Percentiles rank a stretch among this genome's conserved stretches.
Evolutionary conservation across 306 rosid species (phyloP).

Genomic region (Albizia julibrissin): DNA sequence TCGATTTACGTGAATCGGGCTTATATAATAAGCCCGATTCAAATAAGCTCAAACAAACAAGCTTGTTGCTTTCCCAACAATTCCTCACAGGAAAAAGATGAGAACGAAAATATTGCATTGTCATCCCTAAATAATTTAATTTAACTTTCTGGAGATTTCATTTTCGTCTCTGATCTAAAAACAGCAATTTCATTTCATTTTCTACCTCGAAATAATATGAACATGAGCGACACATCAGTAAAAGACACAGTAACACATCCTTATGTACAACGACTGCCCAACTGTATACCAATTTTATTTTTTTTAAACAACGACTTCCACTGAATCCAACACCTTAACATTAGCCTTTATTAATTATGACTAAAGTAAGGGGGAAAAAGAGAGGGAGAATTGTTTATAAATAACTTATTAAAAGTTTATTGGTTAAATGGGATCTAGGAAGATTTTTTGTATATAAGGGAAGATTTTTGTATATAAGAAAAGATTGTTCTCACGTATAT

Average conservation of each 20-base stretch:
- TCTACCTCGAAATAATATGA: conserved; percentile 22
- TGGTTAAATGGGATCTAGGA: too few species aligned
- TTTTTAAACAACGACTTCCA: neutral
- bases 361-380: neutral
- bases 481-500: too few species aligned
- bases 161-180: neutral
- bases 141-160: conserved; percentile 8
- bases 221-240: conserved; percentile 8
- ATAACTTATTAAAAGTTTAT: too few species aligned
- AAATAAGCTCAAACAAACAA: too few species aligned
- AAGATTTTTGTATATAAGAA: too few species aligned
- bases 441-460: too few species aligned
- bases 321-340: neutral
- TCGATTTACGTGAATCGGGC: too few species aligned
- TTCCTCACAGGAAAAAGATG: neutral
- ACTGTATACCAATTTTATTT: neutral
- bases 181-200: neutral
- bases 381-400: too few species aligned
- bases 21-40: too few species aligned
- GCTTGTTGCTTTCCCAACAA: neutral
- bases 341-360: neutral
- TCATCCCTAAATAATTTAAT: neutral
- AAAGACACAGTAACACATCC: neutral
- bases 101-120: neutral
- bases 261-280: neutral